phyloP scores from a whole-genome alignment of 1,139 yeast genomes.

The Saccharomyces uvarum region DNA sequence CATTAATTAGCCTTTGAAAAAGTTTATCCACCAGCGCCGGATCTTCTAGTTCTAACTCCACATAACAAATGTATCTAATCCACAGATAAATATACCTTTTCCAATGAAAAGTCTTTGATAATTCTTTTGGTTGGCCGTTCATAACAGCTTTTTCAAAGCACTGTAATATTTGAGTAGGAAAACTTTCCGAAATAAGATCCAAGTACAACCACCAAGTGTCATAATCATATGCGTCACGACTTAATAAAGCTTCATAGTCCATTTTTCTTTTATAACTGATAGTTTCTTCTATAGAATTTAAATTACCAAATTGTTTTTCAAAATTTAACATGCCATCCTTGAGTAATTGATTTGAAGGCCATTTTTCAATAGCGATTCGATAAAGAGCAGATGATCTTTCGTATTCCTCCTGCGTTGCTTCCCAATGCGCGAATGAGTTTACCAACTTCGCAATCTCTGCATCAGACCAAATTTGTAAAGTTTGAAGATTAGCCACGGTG shows the following conservation, averaged over 20 bases:
- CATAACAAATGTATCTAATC: conserved; percentile 58
- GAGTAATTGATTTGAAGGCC: conserved; percentile 40
- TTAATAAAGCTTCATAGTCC: conserved; percentile 46
- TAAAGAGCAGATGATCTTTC: conserved; percentile 65
- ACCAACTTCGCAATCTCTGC: conserved; percentile 34
- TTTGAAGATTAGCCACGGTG: conserved; percentile 34
- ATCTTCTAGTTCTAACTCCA: conserved; percentile 46
- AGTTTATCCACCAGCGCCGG: conserved; percentile 42
- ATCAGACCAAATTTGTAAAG: background rate
- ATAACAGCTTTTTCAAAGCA: conserved; percentile 44
- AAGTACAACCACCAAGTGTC: conserved; percentile 79
- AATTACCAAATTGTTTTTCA: conserved; percentile 58
- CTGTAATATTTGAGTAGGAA: conserved; percentile 29
- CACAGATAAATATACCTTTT: conserved; percentile 60
- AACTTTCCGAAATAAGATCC: conserved; percentile 35
- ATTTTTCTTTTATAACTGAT: conserved; percentile 47
- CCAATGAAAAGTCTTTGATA: conserved; percentile 43
- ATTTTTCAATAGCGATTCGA: conserved; percentile 34
- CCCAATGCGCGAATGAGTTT: conserved; percentile 66
- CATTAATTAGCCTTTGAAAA: conserved; percentile 44
- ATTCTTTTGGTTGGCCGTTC: conserved; percentile 31
- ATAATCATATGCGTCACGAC: conserved; percentile 47
- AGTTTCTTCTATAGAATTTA: conserved; percentile 45
- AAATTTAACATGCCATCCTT: conserved; percentile 48
- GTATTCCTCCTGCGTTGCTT: conserved; percentile 50